phyloP scores from a whole-genome alignment of 768 basidiomycete genomes.

The Daedaleopsis sinensis region DNA sequence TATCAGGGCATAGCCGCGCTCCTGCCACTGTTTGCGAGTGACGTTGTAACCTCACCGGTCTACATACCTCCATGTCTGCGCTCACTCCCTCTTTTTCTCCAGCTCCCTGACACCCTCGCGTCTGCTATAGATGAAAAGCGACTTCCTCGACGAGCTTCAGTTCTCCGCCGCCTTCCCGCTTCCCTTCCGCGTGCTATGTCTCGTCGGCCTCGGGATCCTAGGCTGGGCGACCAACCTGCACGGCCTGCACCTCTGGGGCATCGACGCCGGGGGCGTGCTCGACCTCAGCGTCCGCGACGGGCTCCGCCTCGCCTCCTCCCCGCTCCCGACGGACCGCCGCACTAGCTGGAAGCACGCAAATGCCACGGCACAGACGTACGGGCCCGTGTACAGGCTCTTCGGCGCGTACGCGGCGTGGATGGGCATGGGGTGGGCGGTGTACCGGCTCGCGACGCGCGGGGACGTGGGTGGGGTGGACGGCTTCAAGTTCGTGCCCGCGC shows the following conservation, averaged over 20 bases:
- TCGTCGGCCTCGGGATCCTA: constrained; percentile 78
- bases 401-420: constrained; percentile 62
- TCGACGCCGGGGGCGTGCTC: constrained; percentile 75
- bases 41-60: constrained; percentile 8
- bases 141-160: constrained; percentile 43
- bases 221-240: constrained; percentile 96
- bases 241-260: constrained; percentile 68
- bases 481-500: constrained; percentile 75
- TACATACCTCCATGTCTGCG: constrained; percentile 8
- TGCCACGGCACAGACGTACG: constrained; percentile 49
- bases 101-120: constrained; percentile 4
- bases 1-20: not conserved
- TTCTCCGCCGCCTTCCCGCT: constrained; percentile 74
- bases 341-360: constrained; percentile 32
- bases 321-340: constrained; percentile 29
- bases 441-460: constrained; percentile 59
- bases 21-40: not conserved
- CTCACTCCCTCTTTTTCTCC: constrained; percentile 1
- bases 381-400: constrained; percentile 70
- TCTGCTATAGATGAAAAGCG: constrained; percentile 32
- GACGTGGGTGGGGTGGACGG: constrained; percentile 65
- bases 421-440: constrained; percentile 69
- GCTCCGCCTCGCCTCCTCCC: constrained; percentile 23
- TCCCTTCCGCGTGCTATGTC: constrained; percentile 86
- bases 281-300: constrained; percentile 46